Conservation (phyloP, 2,329 filamentous ascomycete species). For the Neophaeococcomyces mojaviensis region DNA sequence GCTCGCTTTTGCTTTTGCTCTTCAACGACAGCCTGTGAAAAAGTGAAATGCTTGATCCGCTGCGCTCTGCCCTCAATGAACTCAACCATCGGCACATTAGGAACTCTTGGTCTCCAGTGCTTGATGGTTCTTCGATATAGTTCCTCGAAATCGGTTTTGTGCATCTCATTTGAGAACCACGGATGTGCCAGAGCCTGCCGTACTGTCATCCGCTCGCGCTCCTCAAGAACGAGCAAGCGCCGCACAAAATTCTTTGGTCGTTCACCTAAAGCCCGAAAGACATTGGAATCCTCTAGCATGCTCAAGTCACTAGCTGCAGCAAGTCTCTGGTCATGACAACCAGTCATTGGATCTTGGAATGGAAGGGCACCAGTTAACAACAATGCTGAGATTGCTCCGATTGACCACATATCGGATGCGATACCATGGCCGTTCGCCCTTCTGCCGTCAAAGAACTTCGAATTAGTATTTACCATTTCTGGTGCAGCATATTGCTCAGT, state of each 20-base stretch:
- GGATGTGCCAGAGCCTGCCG: slow-evolving; percentile 46
- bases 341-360: slow-evolving; percentile 34
- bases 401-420: slow-evolving; percentile 55
- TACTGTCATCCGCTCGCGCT: slow-evolving; percentile 44
- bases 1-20: slow-evolving; percentile 9
- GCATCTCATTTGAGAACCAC: slow-evolving; percentile 50
- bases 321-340: slow-evolving; percentile 25
- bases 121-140: slow-evolving; percentile 43
- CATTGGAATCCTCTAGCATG: slow-evolving; percentile 35
- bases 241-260: slow-evolving; percentile 48
- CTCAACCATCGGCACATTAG: slow-evolving; percentile 14
- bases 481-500: slow-evolving; percentile 53
- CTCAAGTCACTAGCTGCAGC: slow-evolving; percentile 37
- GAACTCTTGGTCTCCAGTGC: slow-evolving; percentile 42
- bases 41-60: slow-evolving; percentile 8
- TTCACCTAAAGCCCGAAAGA: slow-evolving; percentile 37
- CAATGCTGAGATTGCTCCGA: slow-evolving; percentile 48
- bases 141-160: slow-evolving; percentile 41
- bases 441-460: neutral
- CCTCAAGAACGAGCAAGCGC: slow-evolving; percentile 44
- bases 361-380: slow-evolving; percentile 45
- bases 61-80: slow-evolving; percentile 12
- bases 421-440: slow-evolving; percentile 40
- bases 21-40: slow-evolving; percentile 8
- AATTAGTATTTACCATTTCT: slow-evolving; percentile 42